Base-by-base conservation (phyloP, 1,139 yeast genomes). In the Diutina rugosa region DNA sequence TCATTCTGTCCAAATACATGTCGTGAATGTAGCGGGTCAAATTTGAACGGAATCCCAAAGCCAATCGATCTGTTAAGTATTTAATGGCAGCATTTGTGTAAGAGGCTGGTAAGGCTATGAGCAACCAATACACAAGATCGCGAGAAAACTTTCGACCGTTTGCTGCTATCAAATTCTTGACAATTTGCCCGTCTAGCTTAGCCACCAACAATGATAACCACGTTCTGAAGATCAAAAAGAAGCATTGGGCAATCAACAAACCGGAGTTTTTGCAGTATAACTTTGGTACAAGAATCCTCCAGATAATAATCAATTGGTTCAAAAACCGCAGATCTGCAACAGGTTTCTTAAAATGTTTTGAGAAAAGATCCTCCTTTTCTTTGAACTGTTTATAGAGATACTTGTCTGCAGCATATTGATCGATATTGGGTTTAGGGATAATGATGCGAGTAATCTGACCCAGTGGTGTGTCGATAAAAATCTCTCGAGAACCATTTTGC, bases 41-140 rank as follows among this genome's bases (percentile, higher is more conserved):
- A 62, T 87, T 85, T 0, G 95, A 86, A 72, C 97, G 81, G 72
- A 91, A 91, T 63, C 88, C 89, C 60, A 90, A 77, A 16, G 96
- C 83, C 58, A 91, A 73, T 63, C 90, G 79, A 64, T 85, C 80
- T 58, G 91, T 90, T 64, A 91, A 72, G 65, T 82, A 89, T 65
- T 87, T 88, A 66, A 91, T 91, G 59, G 95, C 91, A 55, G 96
- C 87, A 69, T 91, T 91, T 28, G 97, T 88, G 67, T 90, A 91
- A 2, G 95, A 85, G 0, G 97, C 96, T 1, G 97, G 98, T 61
- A 90, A 84, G 0, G 97, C 97, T 66, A 91, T 83, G 60, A 88
- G 72, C 59, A 91, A 79, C 97, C 97, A 91, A 68, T 87, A 87
- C 12, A 82, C 78, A 68, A 91, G 74, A 65, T 91, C 97, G 61